Evolutionary conservation across 768 basidiomycete species (phyloP), one percentile per base, ranked within the genome.

Genomic region (Lyophyllum atratum): DNA sequence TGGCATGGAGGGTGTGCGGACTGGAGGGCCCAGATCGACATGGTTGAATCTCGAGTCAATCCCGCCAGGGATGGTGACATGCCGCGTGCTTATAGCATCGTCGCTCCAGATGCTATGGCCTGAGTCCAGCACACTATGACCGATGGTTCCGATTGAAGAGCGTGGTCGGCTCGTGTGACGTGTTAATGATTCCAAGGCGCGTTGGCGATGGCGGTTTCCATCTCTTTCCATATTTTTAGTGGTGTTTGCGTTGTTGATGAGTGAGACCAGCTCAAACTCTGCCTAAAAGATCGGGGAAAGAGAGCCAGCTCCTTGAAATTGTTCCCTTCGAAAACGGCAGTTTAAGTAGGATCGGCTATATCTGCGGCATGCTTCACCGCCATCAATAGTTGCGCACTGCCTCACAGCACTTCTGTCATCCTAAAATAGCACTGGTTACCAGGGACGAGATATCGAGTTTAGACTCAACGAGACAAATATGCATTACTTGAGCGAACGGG

Each of bases 261-360:
- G 59, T 58, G 59, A 68, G 64, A 64, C 67, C 66, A 58, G 66
- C 65, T 65, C 63, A 52, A 65, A 58, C 56, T 60, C 49, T 46
- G 44, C n/a, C 28, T 44, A 31, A n/a, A 34, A 22, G 49, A 43
- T 52, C 42, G 54, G 40, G 50, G 43, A 11, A 56, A 53, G 65
- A 66, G 65, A 54, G 49, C 62, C 65, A 62, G 61, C 63, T 64
- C 65, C 56, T 24, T 52, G 44, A 49, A 50, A 52, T 15, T n/a
- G 37, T n/a, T n/a, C 19, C 28, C 12, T 49, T 43, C 25, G 28
- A 44, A 17, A 39, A 31, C 9, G 3, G 43, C 39, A 54, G 33
- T 34, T 43, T 52, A 56, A 46, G 39, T 61, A 57, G 5, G 6
- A 29, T 37, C 33, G 19, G 19, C 33, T 37, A 39, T 19, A 49